These are phyloP conservation scores for Tolypocladium guangdongense DNA, from an alignment of 2,329 filamentous ascomycete species.

Conservation along the genomic window DNA sequence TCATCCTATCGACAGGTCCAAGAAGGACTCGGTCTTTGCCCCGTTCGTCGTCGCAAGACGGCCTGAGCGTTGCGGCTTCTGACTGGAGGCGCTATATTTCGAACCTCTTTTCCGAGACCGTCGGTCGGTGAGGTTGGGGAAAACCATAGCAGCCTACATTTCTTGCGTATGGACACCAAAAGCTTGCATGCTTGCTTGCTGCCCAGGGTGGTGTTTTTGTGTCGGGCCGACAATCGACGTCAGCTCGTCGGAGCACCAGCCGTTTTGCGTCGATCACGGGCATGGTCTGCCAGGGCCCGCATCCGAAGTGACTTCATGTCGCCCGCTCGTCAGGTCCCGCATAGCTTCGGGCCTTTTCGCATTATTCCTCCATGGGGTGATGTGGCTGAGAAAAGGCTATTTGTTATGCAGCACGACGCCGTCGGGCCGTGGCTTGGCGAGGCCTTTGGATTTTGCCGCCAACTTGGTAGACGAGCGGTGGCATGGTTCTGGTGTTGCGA, in stretches of 20 bases:
- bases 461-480: not conserved
- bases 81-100: slow-evolving; percentile 72
- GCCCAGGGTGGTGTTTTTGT: not conserved
- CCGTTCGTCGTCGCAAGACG: slow-evolving; percentile 52
- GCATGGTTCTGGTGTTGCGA: not conserved
- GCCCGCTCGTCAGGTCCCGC: not conserved
- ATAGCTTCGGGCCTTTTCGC: not conserved
- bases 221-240: not conserved
- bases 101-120: slow-evolving; percentile 79
- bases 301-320: not conserved
- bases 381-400: not conserved
- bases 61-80: slow-evolving; percentile 53
- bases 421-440: not conserved
- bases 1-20: slow-evolving; percentile 92
- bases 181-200: not conserved
- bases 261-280: not conserved
- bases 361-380: not conserved
- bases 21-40: slow-evolving; percentile 60
- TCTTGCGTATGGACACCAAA: not conserved
- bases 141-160: slow-evolving; percentile 77
- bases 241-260: not conserved
- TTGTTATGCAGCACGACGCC: not conserved
- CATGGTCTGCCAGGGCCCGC: not conserved
- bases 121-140: slow-evolving; percentile 83
- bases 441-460: not conserved